Percentiles rank a stretch among this genome's conserved stretches.
Conservation (phyloP, 2,329 filamentous ascomycete genomes). For the Boeremia lycopersici region DNA sequence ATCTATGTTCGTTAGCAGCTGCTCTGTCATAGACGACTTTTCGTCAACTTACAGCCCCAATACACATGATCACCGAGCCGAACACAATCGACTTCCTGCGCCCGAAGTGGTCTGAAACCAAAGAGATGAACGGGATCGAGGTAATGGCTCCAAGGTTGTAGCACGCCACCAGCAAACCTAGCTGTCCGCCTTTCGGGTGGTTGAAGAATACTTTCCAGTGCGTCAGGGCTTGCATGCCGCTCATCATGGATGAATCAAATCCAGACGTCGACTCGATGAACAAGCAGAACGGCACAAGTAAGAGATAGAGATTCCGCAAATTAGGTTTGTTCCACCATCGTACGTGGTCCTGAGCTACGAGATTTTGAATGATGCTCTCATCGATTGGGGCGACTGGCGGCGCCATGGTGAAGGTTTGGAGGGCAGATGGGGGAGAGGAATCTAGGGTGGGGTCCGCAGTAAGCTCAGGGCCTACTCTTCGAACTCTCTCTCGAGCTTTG, state of each 20-base stretch:
- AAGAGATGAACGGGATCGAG: slow-evolving; percentile 63
- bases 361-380: slow-evolving; percentile 40
- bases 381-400: slow-evolving; percentile 23
- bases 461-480: background rate
- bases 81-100: slow-evolving; percentile 63
- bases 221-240: slow-evolving; percentile 38
- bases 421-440: background rate
- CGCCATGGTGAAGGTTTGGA: slow-evolving; percentile 26
- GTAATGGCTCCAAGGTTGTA: slow-evolving; percentile 66
- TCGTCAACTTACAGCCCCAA: slow-evolving; percentile 50
- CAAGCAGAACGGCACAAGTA: slow-evolving; percentile 66
- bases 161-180: slow-evolving; percentile 63
- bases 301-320: slow-evolving; percentile 61
- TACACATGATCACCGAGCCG: slow-evolving; percentile 60
- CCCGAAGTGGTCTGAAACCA: slow-evolving; percentile 62
- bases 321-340: slow-evolving; percentile 66
- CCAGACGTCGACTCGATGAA: slow-evolving; percentile 68
- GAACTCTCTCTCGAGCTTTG: background rate
- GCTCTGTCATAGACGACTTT: too few relatives aligned
- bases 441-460: background rate
- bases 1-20: slow-evolving; percentile 28
- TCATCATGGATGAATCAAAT: slow-evolving; percentile 61
- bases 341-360: slow-evolving; percentile 47
- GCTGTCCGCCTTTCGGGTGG: slow-evolving; percentile 52
- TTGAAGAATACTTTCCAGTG: slow-evolving; percentile 57